Conservation (phyloP, 441 rosid genomes). For the Pelargonium australe region DNA sequence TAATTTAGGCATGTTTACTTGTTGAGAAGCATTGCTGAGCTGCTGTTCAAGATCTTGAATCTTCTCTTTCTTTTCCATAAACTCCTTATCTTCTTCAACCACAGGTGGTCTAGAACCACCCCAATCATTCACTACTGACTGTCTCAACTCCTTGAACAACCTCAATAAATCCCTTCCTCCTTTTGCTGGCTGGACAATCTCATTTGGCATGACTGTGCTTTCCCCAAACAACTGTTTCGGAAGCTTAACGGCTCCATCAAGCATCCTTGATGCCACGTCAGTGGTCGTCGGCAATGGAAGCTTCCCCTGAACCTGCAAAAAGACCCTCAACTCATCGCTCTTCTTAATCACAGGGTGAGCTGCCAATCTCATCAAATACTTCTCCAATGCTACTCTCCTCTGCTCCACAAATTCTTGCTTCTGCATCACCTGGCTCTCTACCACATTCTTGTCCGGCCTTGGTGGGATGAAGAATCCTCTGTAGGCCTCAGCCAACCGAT, state of each 20-base stretch:
- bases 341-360: constrained; percentile 59
- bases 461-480: constrained; percentile 76
- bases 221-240: constrained; percentile 79
- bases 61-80: constrained; percentile 69
- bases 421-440: constrained; percentile 88
- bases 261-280: constrained; percentile 83
- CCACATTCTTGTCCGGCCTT: constrained; percentile 76
- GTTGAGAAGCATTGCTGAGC: constrained; percentile 78
- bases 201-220: constrained; percentile 46
- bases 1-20: constrained; percentile 30
- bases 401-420: constrained; percentile 89
- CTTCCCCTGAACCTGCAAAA: constrained; percentile 70
- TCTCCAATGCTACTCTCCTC: constrained; percentile 72
- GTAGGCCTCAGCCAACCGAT: constrained; percentile 66
- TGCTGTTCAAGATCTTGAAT: constrained; percentile 75
- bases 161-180: constrained; percentile 81
- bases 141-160: constrained; percentile 79
- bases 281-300: constrained; percentile 56
- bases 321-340: constrained; percentile 74
- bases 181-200: constrained; percentile 75
- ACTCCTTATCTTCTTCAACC: constrained; percentile 78
- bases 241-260: constrained; percentile 72
- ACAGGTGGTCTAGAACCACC: constrained; percentile 62
- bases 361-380: constrained; percentile 59
- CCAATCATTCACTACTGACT: constrained; percentile 74